phyloP scores from a whole-genome alignment of 768 basidiomycete species.

The Clavaria fumosa region DNA sequence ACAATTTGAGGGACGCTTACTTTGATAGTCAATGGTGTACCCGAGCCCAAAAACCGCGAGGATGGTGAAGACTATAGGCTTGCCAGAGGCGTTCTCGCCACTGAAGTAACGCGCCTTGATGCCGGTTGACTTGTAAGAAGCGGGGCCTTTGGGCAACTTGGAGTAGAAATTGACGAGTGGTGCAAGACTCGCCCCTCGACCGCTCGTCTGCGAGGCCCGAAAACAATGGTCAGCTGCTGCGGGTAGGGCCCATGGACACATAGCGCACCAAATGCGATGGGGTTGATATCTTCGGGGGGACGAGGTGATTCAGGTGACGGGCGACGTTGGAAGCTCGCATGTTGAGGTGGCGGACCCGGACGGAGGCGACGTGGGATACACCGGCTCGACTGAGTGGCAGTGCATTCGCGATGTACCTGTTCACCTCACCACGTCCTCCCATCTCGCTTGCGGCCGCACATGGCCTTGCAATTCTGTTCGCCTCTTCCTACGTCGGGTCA shows the following conservation, averaged over 20 bases:
- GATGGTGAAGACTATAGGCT: conserved; percentile 49
- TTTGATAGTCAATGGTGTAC: conserved; percentile 82
- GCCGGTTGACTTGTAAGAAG: conserved; percentile 43
- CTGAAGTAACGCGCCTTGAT: conserved; percentile 73
- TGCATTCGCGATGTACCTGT: too few species aligned
- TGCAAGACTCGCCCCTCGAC: conserved; percentile 64
- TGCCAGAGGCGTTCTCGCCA: conserved; percentile 72
- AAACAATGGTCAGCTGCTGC: neutral
- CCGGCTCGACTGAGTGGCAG: too few species aligned
- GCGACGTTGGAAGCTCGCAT: conserved; percentile 81
- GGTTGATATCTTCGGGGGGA: conserved; percentile 93
- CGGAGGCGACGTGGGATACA: too few species aligned
- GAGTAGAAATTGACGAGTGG: conserved; percentile 93
- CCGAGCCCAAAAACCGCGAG: conserved; percentile 58
- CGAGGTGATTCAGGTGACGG: conserved; percentile 68
- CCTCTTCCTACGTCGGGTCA: conserved; percentile 62
- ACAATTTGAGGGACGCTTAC: conserved; percentile 31
- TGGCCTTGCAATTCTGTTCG: conserved; percentile 40
- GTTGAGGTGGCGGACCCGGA: conserved; percentile 14
- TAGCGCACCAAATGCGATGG: conserved; percentile 72
- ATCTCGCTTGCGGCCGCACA: conserved; percentile 30
- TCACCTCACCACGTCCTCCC: too few species aligned
- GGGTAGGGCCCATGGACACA: neutral
- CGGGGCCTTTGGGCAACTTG: conserved; percentile 83
- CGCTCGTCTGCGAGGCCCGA: conserved; percentile 42